Conservation (phyloP, 1,284 basidiomycete genomes). For the Ceratobasidium sp. region DNA sequence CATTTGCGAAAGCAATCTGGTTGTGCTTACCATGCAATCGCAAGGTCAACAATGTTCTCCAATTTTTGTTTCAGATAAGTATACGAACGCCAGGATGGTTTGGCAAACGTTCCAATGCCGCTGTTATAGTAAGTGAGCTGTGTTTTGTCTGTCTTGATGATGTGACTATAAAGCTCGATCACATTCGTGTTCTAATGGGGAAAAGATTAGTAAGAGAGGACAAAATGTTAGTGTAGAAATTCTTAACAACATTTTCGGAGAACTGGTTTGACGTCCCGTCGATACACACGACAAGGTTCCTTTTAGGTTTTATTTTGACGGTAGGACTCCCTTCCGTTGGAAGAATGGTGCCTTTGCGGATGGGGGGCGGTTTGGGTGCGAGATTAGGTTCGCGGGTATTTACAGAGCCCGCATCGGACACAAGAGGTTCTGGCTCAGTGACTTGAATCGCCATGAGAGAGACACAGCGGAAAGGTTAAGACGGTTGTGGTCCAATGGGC, state of each 20-base stretch:
- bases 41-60: slow-evolving; percentile 32
- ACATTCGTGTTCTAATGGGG: slow-evolving; percentile 24
- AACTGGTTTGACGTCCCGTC: slow-evolving; percentile 26
- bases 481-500: too few relatives aligned
- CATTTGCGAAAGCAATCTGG: not conserved
- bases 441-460: too few relatives aligned
- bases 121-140: slow-evolving; percentile 47
- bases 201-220: too few relatives aligned
- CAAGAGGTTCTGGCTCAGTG: too few relatives aligned
- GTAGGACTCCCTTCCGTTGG: too few relatives aligned
- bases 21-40: slow-evolving; percentile 45
- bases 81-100: slow-evolving; percentile 27
- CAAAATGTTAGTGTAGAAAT: too few relatives aligned
- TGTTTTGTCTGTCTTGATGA: not conserved
- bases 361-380: too few relatives aligned
- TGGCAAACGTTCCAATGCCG: slow-evolving; percentile 46
- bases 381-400: too few relatives aligned
- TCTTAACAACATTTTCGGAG: not conserved
- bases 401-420: too few relatives aligned
- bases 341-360: too few relatives aligned
- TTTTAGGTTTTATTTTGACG: not conserved
- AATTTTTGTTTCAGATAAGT: slow-evolving; percentile 13
- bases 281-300: slow-evolving; percentile 7
- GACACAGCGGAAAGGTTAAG: too few relatives aligned
- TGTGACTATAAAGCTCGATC: slow-evolving; percentile 22